Evolutionary conservation across 768 basidiomycete genomes (phyloP), one percentile per base, ranked within the genome.

Genomic region (Termitomyces sp.): DNA sequence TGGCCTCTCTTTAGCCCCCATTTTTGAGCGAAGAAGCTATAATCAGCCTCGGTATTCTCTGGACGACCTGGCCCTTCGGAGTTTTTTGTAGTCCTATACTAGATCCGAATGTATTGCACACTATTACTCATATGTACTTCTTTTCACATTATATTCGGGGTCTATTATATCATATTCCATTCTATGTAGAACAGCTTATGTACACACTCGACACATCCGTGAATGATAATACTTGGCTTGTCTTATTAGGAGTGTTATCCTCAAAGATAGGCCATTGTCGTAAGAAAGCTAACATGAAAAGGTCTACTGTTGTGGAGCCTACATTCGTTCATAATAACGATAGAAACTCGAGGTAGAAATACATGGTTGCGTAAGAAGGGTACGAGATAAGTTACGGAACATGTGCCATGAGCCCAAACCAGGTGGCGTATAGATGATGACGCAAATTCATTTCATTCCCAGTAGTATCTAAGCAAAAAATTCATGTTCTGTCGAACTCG

Each of bases 1-100:
- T 46, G 38, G 55, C 7, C 50, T 88, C 22, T 82, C 81, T 8
- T 81, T 88, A 22, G 84, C 81, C 4, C 85, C 87, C 17, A 73
- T 89, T 43, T 70, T 88, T 52, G 75, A 74, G 46, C 76, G 84
- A 22, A 56, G 50, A 26, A 70, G 65, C 1, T 46, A 22, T 58
- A 77, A 78, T 10, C 87, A 84, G 53, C 75, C 77, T 51, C 77
- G 87, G 54, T 75, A 84, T 53, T 81, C 80, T 24, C 60, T 75
- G 35, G 87, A 89, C 65, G 87, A 88, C 61, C 76, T 74, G 55
- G 77, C 80, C 40, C 66, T 89, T 19, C 55, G 55, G 17, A 56
- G 55, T 26, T 51, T 56, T 46, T 30, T 56, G 28, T 56, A 56
- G 9, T 32, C 7, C 9, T 10, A 40, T 42, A 10, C 19, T 51